Evolutionary conservation across 768 basidiomycete species (phyloP).

Genomic region (Collybiopsis confluens): DNA sequence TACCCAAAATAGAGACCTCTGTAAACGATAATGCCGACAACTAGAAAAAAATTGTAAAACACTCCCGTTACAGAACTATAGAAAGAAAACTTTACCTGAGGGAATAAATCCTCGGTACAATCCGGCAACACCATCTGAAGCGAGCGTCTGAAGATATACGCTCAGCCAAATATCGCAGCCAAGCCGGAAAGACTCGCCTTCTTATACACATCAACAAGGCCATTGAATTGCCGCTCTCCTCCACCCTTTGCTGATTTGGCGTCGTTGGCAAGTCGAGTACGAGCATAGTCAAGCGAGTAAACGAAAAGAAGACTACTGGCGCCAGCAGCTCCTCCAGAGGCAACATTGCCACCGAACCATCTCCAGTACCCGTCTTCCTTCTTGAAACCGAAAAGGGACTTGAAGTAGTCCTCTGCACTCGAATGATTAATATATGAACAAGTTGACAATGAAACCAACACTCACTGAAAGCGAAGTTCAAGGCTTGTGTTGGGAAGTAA

Average conservation of each 20-base stretch:
- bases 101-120: slow-evolving; percentile 99
- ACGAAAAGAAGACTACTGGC: slow-evolving; percentile 98
- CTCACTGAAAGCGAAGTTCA: slow-evolving; percentile 96
- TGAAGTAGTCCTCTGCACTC: slow-evolving; percentile 89
- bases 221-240: slow-evolving; percentile 95
- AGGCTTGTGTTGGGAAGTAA: slow-evolving; percentile 95
- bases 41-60: slow-evolving; percentile 23
- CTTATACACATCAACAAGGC: slow-evolving; percentile 93
- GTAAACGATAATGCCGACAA: slow-evolving; percentile 99
- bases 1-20: slow-evolving; percentile 89
- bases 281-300: slow-evolving; percentile 99
- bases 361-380: slow-evolving; percentile 96
- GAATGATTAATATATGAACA: slow-evolving; percentile 7
- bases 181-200: slow-evolving; percentile 33
- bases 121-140: slow-evolving; percentile 95
- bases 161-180: too few relatives aligned
- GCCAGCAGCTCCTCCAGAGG: slow-evolving; percentile 99
- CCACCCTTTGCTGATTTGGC: slow-evolving; percentile 95
- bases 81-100: slow-evolving; percentile 33
- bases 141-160: slow-evolving; percentile 57
- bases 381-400: slow-evolving; percentile 98
- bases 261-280: slow-evolving; percentile 98
- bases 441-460: slow-evolving; percentile 18
- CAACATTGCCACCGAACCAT: slow-evolving; percentile 98
- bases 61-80: too few relatives aligned